phyloP scores from a whole-genome alignment of 257 asterid species.

The Salvia miltiorrhiza region DNA sequence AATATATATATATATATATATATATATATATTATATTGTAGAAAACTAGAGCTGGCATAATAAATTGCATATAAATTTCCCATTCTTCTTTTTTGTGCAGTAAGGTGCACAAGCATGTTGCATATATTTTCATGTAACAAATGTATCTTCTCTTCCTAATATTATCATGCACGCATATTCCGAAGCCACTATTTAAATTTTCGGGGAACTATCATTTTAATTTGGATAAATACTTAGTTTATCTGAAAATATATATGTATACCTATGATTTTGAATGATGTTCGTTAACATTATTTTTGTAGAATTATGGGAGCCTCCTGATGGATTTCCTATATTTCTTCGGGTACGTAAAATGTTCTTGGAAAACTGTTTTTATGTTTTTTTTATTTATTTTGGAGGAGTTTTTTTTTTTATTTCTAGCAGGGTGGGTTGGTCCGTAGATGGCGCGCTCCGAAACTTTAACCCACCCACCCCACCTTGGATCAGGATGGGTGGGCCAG shows the following conservation, averaged over 20 bases:
- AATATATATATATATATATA: no score
- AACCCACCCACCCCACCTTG: not conserved
- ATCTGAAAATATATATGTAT: not conserved
- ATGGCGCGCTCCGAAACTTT: not conserved
- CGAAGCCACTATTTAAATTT: conserved; percentile 1
- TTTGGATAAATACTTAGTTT: not conserved
- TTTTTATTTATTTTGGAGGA: conserved; percentile 2
- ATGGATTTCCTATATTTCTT: conserved; percentile 97
- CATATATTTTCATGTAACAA: conserved; percentile 14
- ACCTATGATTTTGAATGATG: conserved; percentile 5
- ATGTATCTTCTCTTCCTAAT: not conserved
- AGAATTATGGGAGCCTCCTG: conserved; percentile 94
- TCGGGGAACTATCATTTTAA: conserved; percentile 1
- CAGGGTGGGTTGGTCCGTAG: not conserved
- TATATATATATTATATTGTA: no score
- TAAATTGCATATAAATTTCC: no score
- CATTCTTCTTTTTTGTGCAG: no score
- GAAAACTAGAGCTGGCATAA: no score
- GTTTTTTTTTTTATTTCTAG: conserved; percentile 8
- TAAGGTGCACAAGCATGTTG: not conserved
- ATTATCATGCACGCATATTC: conserved; percentile 4
- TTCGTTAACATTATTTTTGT: conserved; percentile 20
- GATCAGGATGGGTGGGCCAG: not conserved
- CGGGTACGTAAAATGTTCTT: conserved; percentile 63
- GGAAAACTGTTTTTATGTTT: not conserved